Base-by-base conservation (phyloP, 306 rosid species). In the Crotalaria pallida region DNA sequence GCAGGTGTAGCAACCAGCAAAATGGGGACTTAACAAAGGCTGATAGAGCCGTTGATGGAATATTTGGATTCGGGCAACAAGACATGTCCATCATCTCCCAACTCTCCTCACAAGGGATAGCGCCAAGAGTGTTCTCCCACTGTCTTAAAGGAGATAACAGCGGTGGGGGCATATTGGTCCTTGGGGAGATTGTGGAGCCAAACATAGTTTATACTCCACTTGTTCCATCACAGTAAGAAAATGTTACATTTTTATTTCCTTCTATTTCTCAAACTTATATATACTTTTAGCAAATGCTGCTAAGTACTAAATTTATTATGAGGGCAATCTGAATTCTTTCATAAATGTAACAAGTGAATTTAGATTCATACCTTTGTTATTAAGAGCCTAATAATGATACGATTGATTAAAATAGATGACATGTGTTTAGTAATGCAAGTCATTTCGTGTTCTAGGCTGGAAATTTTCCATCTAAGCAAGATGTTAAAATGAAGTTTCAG, bases 11-110 rank as follows among this genome's bases (percentile, higher is more conserved):
- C 84, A 84, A 81, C 81, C 67, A 77, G 68, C 97, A 84, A 69
- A 84, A 79, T 40, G 99, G 97, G 27, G 99, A 95, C 79, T 78
- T 95, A 86, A 95, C 96, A 5, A 95, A 87, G 77, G 75, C 91
- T 16, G 97, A 91, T 27, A 82, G 96, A 82, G 96, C 99, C 22
- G 93, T 95, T 7, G 99, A 87, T 55, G 99, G 99, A 53, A 95
- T 95, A 72, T 95, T 95, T 51, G 99, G 99, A 31, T 91, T 95
- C 24, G 99, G 99, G 63, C 99, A 91, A 56, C 97, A 87, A 74
- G 78, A 27, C 5, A 72, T 91, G 96, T 95, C 97, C 76, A 86
- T 87, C 36, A 79, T 95, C 69, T 95, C 99, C 3, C 99, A 95
- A 62, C 87, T 95, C n/a, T 71, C 97, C 61, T 87, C 96, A 11